phyloP scores from a whole-genome alignment of 2,329 filamentous ascomycete species.

The Xylaria sp. region DNA sequence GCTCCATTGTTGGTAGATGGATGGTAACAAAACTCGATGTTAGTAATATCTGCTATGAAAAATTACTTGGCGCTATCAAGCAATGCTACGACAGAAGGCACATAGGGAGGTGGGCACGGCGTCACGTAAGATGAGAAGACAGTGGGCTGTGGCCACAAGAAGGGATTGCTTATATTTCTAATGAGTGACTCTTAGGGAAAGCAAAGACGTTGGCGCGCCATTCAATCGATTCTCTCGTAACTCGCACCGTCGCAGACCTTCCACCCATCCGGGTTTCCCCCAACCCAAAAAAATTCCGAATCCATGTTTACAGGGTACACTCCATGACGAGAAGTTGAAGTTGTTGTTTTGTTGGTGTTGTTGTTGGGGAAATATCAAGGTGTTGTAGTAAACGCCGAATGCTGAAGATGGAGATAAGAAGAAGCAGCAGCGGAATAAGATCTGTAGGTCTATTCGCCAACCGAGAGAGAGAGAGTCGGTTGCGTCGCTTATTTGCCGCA shows the following conservation, averaged over 20 bases:
- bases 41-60: not conserved
- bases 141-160: conserved; percentile 21
- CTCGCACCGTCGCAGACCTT: not conserved
- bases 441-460: not conserved
- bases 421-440: conserved; percentile 19
- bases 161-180: conserved; percentile 30
- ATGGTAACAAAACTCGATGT: not conserved
- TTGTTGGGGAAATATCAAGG: conserved; percentile 1
- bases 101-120: not conserved
- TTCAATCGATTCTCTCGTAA: conserved; percentile 4
- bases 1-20: not conserved
- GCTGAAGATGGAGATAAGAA: not conserved
- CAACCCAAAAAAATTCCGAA: not conserved
- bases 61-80: not conserved
- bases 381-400: conserved; percentile 9
- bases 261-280: conserved; percentile 5
- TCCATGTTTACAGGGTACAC: conserved; percentile 1
- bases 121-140: conserved; percentile 2
- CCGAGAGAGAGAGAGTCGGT: conserved; percentile 11
- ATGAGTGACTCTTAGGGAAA: conserved; percentile 31
- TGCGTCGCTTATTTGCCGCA: conserved; percentile 42
- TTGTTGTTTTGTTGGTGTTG: not conserved
- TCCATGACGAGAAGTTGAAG: conserved; percentile 8
- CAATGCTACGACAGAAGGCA: not conserved
- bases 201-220: not conserved